These are phyloP conservation scores for Monosporascus ibericus DNA, from an alignment of 2,329 filamentous ascomycete species.

Conservation along the genomic window DNA sequence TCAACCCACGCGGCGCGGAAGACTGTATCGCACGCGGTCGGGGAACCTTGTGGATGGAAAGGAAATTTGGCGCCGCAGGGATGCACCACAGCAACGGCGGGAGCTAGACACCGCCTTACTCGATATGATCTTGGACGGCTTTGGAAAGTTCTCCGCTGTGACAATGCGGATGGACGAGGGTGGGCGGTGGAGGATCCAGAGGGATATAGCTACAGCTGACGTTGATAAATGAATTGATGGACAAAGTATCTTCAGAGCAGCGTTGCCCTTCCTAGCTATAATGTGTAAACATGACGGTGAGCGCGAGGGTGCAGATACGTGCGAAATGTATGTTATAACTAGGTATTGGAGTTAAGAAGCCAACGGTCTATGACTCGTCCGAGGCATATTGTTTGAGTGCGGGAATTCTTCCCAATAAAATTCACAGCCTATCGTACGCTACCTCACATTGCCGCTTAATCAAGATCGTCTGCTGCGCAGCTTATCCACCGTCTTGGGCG, in stretches of 20 bases:
- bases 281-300: too few species aligned
- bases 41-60: slow-evolving; percentile 18
- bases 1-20: slow-evolving; percentile 7
- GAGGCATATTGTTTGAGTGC: too few species aligned
- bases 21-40: slow-evolving; percentile 20
- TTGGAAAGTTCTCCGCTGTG: slow-evolving; percentile 25
- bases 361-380: too few species aligned
- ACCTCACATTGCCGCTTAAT: too few species aligned
- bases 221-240: slow-evolving; percentile 7
- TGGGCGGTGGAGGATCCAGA: slow-evolving; percentile 35
- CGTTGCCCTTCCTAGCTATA: too few species aligned
- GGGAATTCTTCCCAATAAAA: too few species aligned
- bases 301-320: too few species aligned
- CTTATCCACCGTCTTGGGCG: too few species aligned
- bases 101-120: slow-evolving; percentile 26
- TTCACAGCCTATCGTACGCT: too few species aligned
- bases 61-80: slow-evolving; percentile 15
- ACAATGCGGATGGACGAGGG: slow-evolving; percentile 31
- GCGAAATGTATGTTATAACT: too few species aligned
- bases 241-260: not conserved
- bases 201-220: slow-evolving; percentile 1
- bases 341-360: too few species aligned
- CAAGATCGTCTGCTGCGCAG: too few species aligned
- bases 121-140: slow-evolving; percentile 30
- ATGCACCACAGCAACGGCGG: slow-evolving; percentile 3